Evolutionary conservation across 2,329 filamentous ascomycete species (phyloP), one percentile per base, ranked within the genome.

Genomic region (Trichoderma koningii): DNA sequence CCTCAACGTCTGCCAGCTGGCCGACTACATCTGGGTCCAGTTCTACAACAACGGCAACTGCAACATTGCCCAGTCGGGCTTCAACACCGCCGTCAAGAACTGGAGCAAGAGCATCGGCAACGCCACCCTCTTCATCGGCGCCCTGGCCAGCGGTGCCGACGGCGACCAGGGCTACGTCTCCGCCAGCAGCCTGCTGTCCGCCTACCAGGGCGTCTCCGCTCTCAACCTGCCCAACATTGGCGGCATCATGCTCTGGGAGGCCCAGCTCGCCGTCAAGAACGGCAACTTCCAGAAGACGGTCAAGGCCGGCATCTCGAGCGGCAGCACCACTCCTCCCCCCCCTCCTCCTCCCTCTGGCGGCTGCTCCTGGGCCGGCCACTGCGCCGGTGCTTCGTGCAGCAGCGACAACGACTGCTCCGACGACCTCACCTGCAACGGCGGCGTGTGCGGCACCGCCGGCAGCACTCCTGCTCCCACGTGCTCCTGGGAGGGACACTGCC

Each of bases 1-100:
- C 26, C 68, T 68, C 17, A 38, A 60, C 44, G 69, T 70, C 28
- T 70, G 68, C 66, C 42, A 63, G 17, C 70, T 73, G 10, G 81
- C 88, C 65, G 86, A 89, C 70, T 86, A 61, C 50, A 51, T 66
- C 63, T 84, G 82, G 74, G 80, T 88, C 19, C 86, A 88, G 74
- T 88, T 88, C 74, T 88, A 88, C 75, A 88, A 88, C 80, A 88
- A 88, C 77, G 84, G 77, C 72, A 89, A 87, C 72, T 86, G 86
- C 26, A 75, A 85, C 2, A 66, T 72, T 15, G 77, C 73, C 0
- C 83, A 84, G 71, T 78, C 75, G 55, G 82, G 81, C 66, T 89
- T 85, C 76, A 86, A 88, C 76, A 75, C 73, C 15, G 80, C 80
- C 19, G 89, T 87, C 85, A 83, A 89, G 71, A 78, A 76, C 66